Evolutionary conservation across 108 stramenopile genomes (phyloP).

Genomic region (Schizochytrium sp.): DNA sequence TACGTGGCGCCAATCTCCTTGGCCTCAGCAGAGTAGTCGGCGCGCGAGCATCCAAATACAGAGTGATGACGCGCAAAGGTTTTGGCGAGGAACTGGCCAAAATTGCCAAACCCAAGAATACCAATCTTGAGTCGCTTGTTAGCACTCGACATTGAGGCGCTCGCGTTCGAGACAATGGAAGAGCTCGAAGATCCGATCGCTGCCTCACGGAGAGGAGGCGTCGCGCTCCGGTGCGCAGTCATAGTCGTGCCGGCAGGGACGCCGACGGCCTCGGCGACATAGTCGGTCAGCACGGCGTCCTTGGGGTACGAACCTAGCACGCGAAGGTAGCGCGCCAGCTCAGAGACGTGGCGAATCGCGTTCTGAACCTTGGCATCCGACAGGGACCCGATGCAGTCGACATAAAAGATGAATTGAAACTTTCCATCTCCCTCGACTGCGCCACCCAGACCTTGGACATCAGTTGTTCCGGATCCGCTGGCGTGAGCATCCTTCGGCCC

Average conservation of each 20-base stretch:
- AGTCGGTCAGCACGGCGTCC: slow-evolving; percentile 28
- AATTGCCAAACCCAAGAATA: slow-evolving; percentile 80
- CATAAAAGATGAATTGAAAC: slow-evolving; percentile 48
- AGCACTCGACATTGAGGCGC: background rate
- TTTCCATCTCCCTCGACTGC: slow-evolving; percentile 19
- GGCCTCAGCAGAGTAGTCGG: slow-evolving; percentile 66
- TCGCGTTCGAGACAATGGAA: background rate
- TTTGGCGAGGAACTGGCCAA: slow-evolving; percentile 83
- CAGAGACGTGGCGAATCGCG: slow-evolving; percentile 40
- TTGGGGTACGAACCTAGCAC: slow-evolving; percentile 45
- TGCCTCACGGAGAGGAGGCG: background rate
- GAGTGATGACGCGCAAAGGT: slow-evolving; percentile 56
- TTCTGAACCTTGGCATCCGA: slow-evolving; percentile 38
- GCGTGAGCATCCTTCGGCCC: background rate
- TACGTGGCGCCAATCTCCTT: slow-evolving; percentile 59
- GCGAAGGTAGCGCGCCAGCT: slow-evolving; percentile 36
- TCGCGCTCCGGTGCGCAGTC: background rate
- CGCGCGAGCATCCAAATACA: slow-evolving; percentile 53
- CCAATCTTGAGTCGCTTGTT: slow-evolving; percentile 68
- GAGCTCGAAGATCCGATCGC: background rate
- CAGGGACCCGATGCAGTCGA: slow-evolving; percentile 42
- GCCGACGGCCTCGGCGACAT: background rate
- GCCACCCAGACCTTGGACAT: background rate
- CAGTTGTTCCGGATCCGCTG: background rate
- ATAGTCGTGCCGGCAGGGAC: background rate